Evolutionary conservation across 345 rosid genomes (phyloP), one percentile per base, ranked within the genome.

Genomic region (Erodium maritimum): DNA sequence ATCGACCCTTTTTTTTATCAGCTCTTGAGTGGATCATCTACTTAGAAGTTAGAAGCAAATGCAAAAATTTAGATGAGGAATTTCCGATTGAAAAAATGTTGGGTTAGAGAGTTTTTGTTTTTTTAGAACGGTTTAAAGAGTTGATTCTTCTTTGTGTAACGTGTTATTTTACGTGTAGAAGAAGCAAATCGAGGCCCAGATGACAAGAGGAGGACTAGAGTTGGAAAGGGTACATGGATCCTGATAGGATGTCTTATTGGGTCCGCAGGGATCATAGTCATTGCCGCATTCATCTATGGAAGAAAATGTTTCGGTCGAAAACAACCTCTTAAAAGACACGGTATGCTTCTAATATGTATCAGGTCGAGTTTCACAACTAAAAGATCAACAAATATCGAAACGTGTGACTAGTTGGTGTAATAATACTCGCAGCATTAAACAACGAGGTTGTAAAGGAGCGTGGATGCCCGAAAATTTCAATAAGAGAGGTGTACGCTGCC

Each of bases 401-500:
- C n/a, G n/a, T n/a, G n/a, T n/a, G n/a, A n/a, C n/a, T n/a, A n/a
- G n/a, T n/a, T n/a, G 57, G 54, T 37, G 21, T 23, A 14, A 55
- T 51, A 1, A 16, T 12, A 25, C 9, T 61, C 18, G 42, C 65
- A 79, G 83, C 68, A n/a, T 67, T 69, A 18, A 60, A 45, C 61
- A 68, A 62, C 16, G 62, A 74, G 54, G 24, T 57, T 23, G 48
- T 71, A 17, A 63, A 61, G 57, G 65, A 71, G 23, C 61, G 69
- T 45, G 57, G 57, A 1, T 81, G 81, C 62, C 76, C 65, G 9
- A 61, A 61, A 20, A 54, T 74, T 60, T 52, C 61, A 17, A 56
- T 61, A 50, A 69, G 58, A 65, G 76, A 73, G 58, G 67, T 81
- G 1, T 72, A 61, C 50, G 66, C 59, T 16, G 79, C 86, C 29